Evolutionary conservation across 176 grass and related monocot genomes (phyloP), one percentile per base, ranked within the genome.

Genomic region (Bolboschoenus planiculmis): DNA sequence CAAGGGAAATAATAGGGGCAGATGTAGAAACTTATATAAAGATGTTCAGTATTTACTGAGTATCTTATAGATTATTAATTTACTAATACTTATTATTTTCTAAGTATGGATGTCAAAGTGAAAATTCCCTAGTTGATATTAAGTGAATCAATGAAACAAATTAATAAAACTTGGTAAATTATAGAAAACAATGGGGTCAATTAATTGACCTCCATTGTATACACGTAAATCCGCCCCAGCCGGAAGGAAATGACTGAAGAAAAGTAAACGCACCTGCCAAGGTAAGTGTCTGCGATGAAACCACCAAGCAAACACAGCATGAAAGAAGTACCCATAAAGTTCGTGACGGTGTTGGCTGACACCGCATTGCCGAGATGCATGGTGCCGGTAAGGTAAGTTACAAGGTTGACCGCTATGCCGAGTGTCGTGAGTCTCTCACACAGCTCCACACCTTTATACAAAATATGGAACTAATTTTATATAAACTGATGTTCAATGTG

Each of bases 311-410:
- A 89, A 85, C 95, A 97, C 58, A 97, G 92, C 92, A 97, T 89
- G 88, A 97, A 97, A 11, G 95, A 97, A 24, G 90, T 91, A 67
- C 95, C 95, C 88, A 97, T 77, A 88, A 97, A 97, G 87, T 97
- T 97, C 9, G 95, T 97, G 35, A 97, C 95, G 20, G 88, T 89
- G 74, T 97, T 97, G 30, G 95, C 95, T 18, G 95, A 76, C 24
- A 80, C 87, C 44, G 95, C 95, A 83, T 85, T 97, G 79, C 92
- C 92, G 24, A 97, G 92, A 74, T 97, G 95, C 92, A 97, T 97
- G 7, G 95, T 97, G 43, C 81, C 87, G 0, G 92, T 97, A 81
- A 97, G 87, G 88, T 97, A 97, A 10, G 95, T 91, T n/a, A 97
- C 95, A 56, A 97, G 70, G 92, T 97, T 97, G 35, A 94, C 92